phyloP scores from a whole-genome alignment of 495 filamentous ascomycete genomes.

The Aspergillus ostianus region DNA sequence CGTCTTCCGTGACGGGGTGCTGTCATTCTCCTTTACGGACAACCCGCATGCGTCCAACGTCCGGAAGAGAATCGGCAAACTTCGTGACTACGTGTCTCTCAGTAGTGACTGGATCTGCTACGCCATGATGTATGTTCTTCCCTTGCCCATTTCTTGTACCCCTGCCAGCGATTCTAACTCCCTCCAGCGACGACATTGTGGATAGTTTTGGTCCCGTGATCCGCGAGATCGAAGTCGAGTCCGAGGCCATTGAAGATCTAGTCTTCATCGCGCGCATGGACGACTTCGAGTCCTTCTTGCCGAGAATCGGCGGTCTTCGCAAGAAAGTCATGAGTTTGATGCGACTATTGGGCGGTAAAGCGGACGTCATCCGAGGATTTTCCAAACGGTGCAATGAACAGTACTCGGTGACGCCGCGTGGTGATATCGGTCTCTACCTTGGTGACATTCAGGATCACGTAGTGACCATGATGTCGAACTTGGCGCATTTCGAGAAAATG shows the following conservation, averaged over 20 bases:
- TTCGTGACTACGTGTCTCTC: conserved; percentile 90
- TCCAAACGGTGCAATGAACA: conserved; percentile 98
- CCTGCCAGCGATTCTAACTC: background rate
- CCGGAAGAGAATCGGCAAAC: conserved; percentile 82
- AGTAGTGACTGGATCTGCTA: conserved; percentile 99
- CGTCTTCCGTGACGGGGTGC: conserved; percentile 91
- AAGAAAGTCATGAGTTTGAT: conserved; percentile 94
- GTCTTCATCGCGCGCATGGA: conserved; percentile 88
- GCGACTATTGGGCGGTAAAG: conserved; percentile 91
- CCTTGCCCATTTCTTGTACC: conserved; percentile 10
- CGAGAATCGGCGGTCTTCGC: conserved; percentile 82
- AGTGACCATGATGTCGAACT: conserved; percentile 96
- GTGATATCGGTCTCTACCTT: conserved; percentile 93
- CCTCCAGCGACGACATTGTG: conserved; percentile 83
- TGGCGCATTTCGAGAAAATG: conserved; percentile 97
- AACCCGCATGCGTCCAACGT: conserved; percentile 85
- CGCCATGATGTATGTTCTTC: conserved; percentile 77
- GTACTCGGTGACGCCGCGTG: conserved; percentile 88
- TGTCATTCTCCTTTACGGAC: conserved; percentile 87
- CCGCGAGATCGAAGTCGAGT: conserved; percentile 77
- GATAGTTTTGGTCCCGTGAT: conserved; percentile 92
- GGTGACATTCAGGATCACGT: conserved; percentile 99
- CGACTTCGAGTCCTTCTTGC: conserved; percentile 81
- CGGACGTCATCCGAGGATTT: conserved; percentile 94
- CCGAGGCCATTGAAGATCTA: conserved; percentile 90